A percentile compares a stretch with the other conserved stretches of the same genome.
Conservation (phyloP, 2,329 filamentous ascomycete genomes). For the Colletotrichum nymphaeae region DNA sequence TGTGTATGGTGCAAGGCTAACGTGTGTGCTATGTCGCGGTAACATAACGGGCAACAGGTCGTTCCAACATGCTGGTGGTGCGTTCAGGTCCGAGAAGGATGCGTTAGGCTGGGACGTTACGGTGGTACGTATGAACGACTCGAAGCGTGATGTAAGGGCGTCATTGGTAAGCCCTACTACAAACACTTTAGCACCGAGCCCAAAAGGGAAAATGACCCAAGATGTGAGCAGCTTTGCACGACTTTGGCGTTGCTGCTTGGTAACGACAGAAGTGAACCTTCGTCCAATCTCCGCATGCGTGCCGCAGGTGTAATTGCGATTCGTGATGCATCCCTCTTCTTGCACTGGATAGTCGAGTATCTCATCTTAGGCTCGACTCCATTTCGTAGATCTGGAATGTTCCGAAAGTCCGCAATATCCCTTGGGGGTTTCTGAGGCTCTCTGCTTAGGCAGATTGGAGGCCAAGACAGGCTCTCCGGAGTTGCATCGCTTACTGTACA, state of each 20-base stretch:
- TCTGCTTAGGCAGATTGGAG: neutral
- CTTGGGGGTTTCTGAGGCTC: constrained; percentile 28
- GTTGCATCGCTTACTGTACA: constrained; percentile 15
- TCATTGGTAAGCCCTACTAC: constrained; percentile 31
- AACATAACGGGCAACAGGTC: constrained; percentile 16
- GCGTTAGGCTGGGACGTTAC: constrained; percentile 27
- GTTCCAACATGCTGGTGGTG: constrained; percentile 16
- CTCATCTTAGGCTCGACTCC: neutral
- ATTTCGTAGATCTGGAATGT: constrained; percentile 15
- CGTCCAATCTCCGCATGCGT: constrained; percentile 26
- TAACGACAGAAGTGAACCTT: constrained; percentile 1
- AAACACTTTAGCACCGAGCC: constrained; percentile 8
- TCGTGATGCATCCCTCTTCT: neutral
- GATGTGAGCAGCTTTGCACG: neutral
- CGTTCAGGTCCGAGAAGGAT: constrained; percentile 19
- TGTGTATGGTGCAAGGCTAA: constrained; percentile 12
- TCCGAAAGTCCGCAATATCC: constrained; percentile 26
- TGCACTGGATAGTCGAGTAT: neutral
- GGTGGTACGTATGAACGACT: neutral
- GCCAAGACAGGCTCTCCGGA: neutral
- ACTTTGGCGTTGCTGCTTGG: constrained; percentile 29
- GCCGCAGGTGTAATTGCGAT: neutral
- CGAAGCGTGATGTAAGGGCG: constrained; percentile 5
- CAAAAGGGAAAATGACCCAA: constrained; percentile 3
- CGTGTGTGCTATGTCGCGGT: constrained; percentile 17